Evolutionary conservation across 371 early-diverging fungal species (phyloP).

Genomic region (Smittium mucronatum): DNA sequence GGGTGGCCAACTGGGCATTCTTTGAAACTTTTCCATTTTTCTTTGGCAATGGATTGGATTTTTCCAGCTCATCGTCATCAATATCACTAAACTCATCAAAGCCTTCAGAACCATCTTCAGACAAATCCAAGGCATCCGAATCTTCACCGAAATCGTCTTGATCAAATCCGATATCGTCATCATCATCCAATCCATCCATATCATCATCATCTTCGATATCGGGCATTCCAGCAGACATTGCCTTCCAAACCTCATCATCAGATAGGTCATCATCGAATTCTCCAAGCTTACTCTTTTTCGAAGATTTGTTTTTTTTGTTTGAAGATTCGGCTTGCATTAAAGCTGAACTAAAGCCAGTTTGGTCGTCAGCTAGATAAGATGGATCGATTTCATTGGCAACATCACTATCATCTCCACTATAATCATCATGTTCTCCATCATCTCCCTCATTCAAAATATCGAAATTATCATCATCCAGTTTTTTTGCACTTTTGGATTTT

Average conservation of each 20-base stretch:
- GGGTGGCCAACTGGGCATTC: neutral
- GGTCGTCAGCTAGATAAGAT: constrained; percentile 17
- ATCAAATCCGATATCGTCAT: constrained; percentile 33
- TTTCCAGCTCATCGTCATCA: constrained; percentile 17
- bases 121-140: constrained; percentile 30
- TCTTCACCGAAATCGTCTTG: constrained; percentile 34
- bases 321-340: constrained; percentile 37
- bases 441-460: constrained; percentile 24
- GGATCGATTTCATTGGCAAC: constrained; percentile 13
- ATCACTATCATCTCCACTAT: constrained; percentile 27
- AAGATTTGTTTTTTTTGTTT: constrained; percentile 18
- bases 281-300: constrained; percentile 27
- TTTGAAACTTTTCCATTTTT: constrained; percentile 11
- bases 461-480: constrained; percentile 33
- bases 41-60: constrained; percentile 25
- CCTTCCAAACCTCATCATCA: constrained; percentile 49
- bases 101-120: constrained; percentile 31
- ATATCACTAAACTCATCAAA: constrained; percentile 30
- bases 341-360: constrained; percentile 20
- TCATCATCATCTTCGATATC: constrained; percentile 37
- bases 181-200: constrained; percentile 31
- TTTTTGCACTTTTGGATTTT: constrained; percentile 13
- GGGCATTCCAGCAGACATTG: constrained; percentile 55
- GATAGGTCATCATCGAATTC: constrained; percentile 21
- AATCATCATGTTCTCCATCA: constrained; percentile 19